phyloP scores from a whole-genome alignment of 768 basidiomycete genomes.

The Tephrocybe sp. region DNA sequence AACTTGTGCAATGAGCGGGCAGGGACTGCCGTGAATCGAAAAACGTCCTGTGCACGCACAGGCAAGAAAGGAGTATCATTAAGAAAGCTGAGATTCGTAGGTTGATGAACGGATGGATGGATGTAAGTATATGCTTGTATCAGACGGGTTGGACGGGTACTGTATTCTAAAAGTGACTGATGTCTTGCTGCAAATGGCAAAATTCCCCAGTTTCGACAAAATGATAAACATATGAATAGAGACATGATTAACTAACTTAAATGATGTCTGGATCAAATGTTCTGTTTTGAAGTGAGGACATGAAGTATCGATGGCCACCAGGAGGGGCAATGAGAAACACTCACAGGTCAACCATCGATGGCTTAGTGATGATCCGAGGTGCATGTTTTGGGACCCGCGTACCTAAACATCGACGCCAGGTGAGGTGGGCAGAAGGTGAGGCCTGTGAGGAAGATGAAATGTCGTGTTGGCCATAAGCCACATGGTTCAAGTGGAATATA shows the following conservation, averaged over 20 bases:
- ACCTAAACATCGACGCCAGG: slow-evolving; percentile 3
- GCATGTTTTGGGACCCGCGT: slow-evolving; percentile 13
- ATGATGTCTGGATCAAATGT: slow-evolving; percentile 1
- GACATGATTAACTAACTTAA: background rate
- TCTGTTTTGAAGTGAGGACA: slow-evolving; percentile 4
- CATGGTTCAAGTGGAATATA: slow-evolving; percentile 9
- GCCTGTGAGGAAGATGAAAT: background rate
- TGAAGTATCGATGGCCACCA: slow-evolving; percentile 1
- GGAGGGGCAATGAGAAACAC: slow-evolving; percentile 1
- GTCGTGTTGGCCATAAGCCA: slow-evolving; percentile 8
- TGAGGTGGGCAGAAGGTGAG: background rate
- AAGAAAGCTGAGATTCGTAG: background rate
- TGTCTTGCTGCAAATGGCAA: too few relatives aligned
- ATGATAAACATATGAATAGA: slow-evolving; percentile 3
- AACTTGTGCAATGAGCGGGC: too few relatives aligned
- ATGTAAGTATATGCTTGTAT: slow-evolving; percentile 6
- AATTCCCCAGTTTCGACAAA: too few relatives aligned
- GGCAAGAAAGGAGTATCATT: too few relatives aligned
- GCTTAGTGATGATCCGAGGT: slow-evolving; percentile 12
- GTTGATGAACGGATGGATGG: slow-evolving; percentile 8
- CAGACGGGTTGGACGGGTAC: slow-evolving; percentile 5
- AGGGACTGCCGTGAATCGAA: too few relatives aligned
- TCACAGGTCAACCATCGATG: slow-evolving; percentile 5
- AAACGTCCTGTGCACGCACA: too few relatives aligned
- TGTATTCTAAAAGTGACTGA: background rate